Evolutionary conservation across 257 asterid species (phyloP).

Genomic region (Gentiana straminea): DNA sequence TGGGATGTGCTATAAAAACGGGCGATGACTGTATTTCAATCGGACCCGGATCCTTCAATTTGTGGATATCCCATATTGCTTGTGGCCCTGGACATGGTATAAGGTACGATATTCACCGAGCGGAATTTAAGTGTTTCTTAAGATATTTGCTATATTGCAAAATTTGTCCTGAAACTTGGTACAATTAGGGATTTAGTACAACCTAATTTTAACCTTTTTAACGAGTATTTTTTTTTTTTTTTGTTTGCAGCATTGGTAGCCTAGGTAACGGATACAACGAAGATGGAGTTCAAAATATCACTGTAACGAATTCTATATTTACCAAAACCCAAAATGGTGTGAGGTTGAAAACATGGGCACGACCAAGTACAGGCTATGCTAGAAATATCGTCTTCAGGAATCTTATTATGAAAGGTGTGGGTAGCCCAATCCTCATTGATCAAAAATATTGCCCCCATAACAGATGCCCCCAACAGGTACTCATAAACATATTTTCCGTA

Average conservation of each 20-base stretch:
- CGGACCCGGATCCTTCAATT: slow-evolving; percentile 55
- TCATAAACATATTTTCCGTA: too few species aligned
- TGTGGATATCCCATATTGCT: slow-evolving; percentile 40
- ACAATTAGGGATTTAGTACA: too few species aligned
- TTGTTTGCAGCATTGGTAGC: slow-evolving; percentile 40
- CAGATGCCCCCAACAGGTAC: slow-evolving; percentile 49
- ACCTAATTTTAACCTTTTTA: too few species aligned
- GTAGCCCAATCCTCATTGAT: slow-evolving; percentile 56
- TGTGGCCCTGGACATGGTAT: slow-evolving; percentile 90
- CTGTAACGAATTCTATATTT: slow-evolving; percentile 43
- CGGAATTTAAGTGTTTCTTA: too few species aligned
- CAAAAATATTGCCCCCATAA: slow-evolving; percentile 54
- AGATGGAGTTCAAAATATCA: slow-evolving; percentile 36
- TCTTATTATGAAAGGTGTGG: slow-evolving; percentile 50
- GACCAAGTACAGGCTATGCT: slow-evolving; percentile 46
- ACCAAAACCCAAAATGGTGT: slow-evolving; percentile 68
- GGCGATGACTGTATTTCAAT: slow-evolving; percentile 74
- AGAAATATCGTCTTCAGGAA: slow-evolving; percentile 37
- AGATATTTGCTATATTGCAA: too few species aligned
- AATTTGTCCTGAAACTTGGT: too few species aligned
- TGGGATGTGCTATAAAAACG: slow-evolving; percentile 28
- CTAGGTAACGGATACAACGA: slow-evolving; percentile 19
- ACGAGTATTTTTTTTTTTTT: not conserved
- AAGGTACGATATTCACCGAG: slow-evolving; percentile 22
- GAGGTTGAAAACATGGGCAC: slow-evolving; percentile 66